Percentiles rank a stretch among this genome's conserved stretches.
phyloP scores from a whole-genome alignment of 805 yeast genomes.

The Saccharomyces jurei region DNA sequence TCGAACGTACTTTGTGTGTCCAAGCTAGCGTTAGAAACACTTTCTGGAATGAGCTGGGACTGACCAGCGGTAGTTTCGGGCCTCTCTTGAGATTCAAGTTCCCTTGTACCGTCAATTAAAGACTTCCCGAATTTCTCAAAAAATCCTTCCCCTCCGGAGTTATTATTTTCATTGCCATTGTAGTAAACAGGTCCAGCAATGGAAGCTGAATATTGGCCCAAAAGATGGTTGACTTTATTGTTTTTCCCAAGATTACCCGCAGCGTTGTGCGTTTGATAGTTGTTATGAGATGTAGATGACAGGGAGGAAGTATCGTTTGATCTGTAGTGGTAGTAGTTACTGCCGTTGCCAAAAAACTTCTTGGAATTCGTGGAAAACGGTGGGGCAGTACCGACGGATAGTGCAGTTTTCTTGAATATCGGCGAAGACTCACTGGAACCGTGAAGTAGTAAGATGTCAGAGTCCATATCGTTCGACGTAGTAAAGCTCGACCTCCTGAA shows the following conservation, averaged over 20 bases:
- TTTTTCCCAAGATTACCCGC: not conserved
- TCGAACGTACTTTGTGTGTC: not conserved
- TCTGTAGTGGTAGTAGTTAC: constrained; percentile 2
- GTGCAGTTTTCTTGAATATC: constrained; percentile 19
- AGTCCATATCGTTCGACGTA: constrained; percentile 17
- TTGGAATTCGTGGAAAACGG: constrained; percentile 7
- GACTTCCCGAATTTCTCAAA: constrained; percentile 31
- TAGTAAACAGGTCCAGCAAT: not conserved
- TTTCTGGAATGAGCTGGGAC: not conserved
- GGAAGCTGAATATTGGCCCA: not conserved
- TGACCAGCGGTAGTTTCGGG: not conserved
- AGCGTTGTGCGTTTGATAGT: not conserved
- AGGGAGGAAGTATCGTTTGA: constrained; percentile 2
- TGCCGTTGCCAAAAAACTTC: constrained; percentile 2
- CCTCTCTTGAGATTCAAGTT: constrained; percentile 17
- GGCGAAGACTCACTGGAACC: constrained; percentile 11
- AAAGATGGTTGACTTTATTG: not conserved
- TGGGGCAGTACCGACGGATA: constrained; percentile 29
- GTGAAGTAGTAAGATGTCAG: constrained; percentile 13
- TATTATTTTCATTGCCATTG: not conserved
- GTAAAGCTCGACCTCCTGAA: constrained; percentile 27
- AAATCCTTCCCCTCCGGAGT: constrained; percentile 17
- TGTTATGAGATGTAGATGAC: not conserved
- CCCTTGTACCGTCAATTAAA: constrained; percentile 30
- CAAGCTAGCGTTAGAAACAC: not conserved